A percentile compares a stretch with the other conserved stretches of the same genome.
phyloP scores from a whole-genome alignment of 306 rosid species.

The Hylodesmum podocarpum region DNA sequence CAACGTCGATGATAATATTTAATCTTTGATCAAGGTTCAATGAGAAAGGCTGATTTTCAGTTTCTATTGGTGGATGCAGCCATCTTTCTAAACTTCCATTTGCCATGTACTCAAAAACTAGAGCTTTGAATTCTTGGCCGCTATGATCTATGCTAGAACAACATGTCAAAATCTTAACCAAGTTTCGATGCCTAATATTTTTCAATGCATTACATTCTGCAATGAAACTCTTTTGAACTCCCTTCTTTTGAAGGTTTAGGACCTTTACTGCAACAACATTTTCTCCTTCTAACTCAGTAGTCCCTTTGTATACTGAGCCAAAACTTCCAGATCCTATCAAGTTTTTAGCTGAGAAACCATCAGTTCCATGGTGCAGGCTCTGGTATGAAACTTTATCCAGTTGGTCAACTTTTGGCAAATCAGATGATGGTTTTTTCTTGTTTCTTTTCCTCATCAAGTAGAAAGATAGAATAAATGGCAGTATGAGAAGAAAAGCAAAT shows the following conservation, averaged over 20 bases:
- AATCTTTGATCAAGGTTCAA: conserved; percentile 24
- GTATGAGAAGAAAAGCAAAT: conserved; percentile 1
- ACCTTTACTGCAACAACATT: conserved; percentile 38
- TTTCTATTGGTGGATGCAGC: conserved; percentile 2
- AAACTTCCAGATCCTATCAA: conserved; percentile 29
- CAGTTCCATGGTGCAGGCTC: conserved; percentile 23
- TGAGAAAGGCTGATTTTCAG: not conserved
- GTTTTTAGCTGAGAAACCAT: conserved; percentile 23
- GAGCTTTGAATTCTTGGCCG: conserved; percentile 40
- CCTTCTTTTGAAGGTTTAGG: conserved; percentile 32
- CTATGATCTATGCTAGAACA: conserved; percentile 27
- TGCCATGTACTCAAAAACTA: conserved; percentile 34
- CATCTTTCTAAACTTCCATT: conserved; percentile 39
- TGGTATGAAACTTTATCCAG: conserved; percentile 24
- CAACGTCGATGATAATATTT: conserved; percentile 24
- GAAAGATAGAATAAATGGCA: not conserved
- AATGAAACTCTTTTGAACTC: conserved; percentile 37
- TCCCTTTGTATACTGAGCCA: conserved; percentile 30
- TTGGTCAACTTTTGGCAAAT: not conserved
- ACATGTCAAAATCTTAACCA: conserved; percentile 35
- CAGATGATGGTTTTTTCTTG: not conserved
- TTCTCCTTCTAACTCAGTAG: conserved; percentile 14
- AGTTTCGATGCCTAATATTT: conserved; percentile 33
- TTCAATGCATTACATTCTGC: conserved; percentile 27
- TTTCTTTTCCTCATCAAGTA: conserved; percentile 4